These are phyloP conservation scores for Calonectria pauciramosa DNA, from an alignment of 2,329 filamentous ascomycete species.

Conservation along the genomic window DNA sequence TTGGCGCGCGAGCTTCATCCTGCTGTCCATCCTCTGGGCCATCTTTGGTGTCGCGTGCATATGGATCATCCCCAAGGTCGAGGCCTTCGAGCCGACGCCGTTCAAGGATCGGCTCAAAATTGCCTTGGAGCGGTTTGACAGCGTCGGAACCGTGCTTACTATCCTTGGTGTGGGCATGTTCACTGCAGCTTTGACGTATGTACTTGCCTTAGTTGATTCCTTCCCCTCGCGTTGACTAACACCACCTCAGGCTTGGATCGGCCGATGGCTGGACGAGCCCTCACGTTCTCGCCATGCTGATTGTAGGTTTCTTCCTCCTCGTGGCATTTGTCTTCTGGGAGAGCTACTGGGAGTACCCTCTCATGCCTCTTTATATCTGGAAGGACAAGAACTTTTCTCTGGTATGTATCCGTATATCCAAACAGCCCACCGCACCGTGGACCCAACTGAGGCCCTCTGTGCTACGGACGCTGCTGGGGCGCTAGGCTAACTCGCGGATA, in stretches of 20 bases:
- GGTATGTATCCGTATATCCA: slow-evolving; percentile 50
- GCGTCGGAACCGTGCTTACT: slow-evolving; percentile 71
- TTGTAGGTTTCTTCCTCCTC: slow-evolving; percentile 70
- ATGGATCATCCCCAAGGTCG: slow-evolving; percentile 72
- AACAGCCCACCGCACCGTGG: not conserved
- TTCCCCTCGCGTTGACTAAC: slow-evolving; percentile 14
- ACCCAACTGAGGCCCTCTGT: not conserved
- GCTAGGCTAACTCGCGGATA: slow-evolving; percentile 40
- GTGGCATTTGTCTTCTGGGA: slow-evolving; percentile 74
- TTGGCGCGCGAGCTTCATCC: slow-evolving; percentile 74
- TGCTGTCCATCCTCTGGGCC: slow-evolving; percentile 74
- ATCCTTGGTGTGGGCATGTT: slow-evolving; percentile 76
- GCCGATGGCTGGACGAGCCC: slow-evolving; percentile 72
- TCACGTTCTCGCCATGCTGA: slow-evolving; percentile 73
- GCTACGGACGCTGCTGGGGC: not conserved
- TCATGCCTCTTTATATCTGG: slow-evolving; percentile 70
- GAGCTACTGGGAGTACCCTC: slow-evolving; percentile 60
- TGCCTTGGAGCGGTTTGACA: slow-evolving; percentile 70
- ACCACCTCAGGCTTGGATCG: slow-evolving; percentile 66
- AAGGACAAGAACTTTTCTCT: slow-evolving; percentile 75
- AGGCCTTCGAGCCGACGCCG: slow-evolving; percentile 57
- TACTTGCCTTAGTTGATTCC: slow-evolving; percentile 30
- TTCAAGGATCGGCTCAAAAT: slow-evolving; percentile 34
- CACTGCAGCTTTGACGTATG: slow-evolving; percentile 71
- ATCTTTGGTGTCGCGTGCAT: slow-evolving; percentile 69